Conservation (phyloP, 2,329 filamentous ascomycete genomes). For the Periglandula ipomoeae region DNA sequence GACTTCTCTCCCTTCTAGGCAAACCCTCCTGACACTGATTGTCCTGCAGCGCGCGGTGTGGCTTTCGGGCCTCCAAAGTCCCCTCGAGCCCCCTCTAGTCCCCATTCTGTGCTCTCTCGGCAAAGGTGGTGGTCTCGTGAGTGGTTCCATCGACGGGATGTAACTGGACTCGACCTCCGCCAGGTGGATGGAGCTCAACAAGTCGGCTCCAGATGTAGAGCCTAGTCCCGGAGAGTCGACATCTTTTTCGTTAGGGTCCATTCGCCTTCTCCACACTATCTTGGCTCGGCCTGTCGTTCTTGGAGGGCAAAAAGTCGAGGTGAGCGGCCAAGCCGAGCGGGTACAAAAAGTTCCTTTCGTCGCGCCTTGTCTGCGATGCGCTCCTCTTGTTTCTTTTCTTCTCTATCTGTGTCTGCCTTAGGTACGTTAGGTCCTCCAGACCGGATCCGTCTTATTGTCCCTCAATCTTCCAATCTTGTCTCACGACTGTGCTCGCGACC, state of each 20-base stretch:
- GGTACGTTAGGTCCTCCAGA: constrained; percentile 5
- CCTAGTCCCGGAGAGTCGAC: too few relatives aligned
- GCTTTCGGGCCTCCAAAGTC: too few relatives aligned
- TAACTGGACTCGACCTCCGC: too few relatives aligned
- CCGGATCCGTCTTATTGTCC: not conserved
- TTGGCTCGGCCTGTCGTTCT: too few relatives aligned
- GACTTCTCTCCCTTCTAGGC: too few relatives aligned
- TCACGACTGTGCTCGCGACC: not conserved
- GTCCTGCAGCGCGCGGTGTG: too few relatives aligned
- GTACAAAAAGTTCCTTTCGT: constrained; percentile 7
- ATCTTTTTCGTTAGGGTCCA: not conserved
- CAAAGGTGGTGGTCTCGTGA: not conserved
- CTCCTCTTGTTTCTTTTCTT: not conserved
- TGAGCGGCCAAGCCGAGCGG: constrained; percentile 3
- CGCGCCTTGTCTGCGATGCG: not conserved
- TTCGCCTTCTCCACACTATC: constrained; percentile 2
- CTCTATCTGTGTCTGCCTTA: constrained; percentile 3
- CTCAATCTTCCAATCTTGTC: not conserved
- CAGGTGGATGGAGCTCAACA: too few relatives aligned
- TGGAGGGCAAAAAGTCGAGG: too few relatives aligned
- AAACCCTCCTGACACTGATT: too few relatives aligned
- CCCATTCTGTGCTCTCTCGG: not conserved
- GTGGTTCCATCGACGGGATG: too few relatives aligned
- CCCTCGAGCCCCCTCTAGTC: not conserved
- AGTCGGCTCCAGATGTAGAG: too few relatives aligned